Evolutionary conservation across 495 filamentous ascomycete species (phyloP).

Genomic region (Neurospora tetrasperma): DNA sequence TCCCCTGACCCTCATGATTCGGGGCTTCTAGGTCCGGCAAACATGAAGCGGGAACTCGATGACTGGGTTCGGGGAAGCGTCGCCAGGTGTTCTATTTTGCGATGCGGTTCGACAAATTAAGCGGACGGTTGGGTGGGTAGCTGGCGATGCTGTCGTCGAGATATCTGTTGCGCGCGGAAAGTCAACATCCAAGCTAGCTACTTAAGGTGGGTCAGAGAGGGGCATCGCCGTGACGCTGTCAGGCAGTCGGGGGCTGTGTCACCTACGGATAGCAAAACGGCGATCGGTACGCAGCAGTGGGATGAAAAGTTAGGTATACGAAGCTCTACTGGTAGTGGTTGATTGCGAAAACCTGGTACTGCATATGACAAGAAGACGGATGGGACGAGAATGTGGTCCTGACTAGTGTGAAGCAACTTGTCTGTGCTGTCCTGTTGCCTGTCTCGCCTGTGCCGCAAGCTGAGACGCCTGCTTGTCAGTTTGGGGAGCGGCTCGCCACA

Average conservation of each 20-base stretch:
- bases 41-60: constrained; percentile 17
- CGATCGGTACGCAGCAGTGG: not conserved
- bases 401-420: not conserved
- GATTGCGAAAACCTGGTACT: not conserved
- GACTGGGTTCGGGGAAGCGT: not conserved
- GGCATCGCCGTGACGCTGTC: not conserved
- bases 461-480: constrained; percentile 9
- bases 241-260: not conserved
- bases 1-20: constrained; percentile 38
- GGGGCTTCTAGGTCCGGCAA: constrained; percentile 2
- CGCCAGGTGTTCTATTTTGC: not conserved
- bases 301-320: not conserved
- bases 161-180: not conserved
- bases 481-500: not conserved
- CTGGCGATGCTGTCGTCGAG: not conserved
- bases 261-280: not conserved
- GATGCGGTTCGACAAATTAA: not conserved
- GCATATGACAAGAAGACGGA: not conserved
- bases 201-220: not conserved
- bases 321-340: not conserved
- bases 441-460: constrained; percentile 11
- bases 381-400: not conserved
- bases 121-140: not conserved
- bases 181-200: not conserved
- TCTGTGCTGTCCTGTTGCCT: not conserved